These are phyloP conservation scores for Boletales sp. DNA, from an alignment of 768 basidiomycete genomes.

Conservation along the genomic window DNA sequence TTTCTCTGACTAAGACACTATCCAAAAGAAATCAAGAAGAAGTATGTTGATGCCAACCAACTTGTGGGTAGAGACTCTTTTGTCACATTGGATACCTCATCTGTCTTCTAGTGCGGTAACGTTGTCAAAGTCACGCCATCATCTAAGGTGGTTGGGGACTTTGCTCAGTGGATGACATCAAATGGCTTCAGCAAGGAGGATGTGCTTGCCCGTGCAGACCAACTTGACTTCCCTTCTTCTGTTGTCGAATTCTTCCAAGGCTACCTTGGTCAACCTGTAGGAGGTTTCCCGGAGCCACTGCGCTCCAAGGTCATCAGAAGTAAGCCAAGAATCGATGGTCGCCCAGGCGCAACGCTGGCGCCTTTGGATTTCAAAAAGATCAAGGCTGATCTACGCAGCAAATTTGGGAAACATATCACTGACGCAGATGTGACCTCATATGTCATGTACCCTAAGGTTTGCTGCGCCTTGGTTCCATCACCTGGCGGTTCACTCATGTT, in stretches of 20 bases:
- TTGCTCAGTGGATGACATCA: conserved; percentile 99
- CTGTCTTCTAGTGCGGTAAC: conserved; percentile 73
- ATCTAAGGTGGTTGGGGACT: conserved; percentile 98
- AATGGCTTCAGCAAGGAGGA: conserved; percentile 87
- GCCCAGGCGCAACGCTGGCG: conserved; percentile 84
- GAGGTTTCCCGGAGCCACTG: conserved; percentile 97
- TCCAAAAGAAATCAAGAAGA: conserved; percentile 85
- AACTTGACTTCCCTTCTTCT: conserved; percentile 95
- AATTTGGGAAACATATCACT: conserved; percentile 93
- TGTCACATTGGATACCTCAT: conserved; percentile 1
- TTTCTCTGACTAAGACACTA: conserved; percentile 1
- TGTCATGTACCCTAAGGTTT: conserved; percentile 97
- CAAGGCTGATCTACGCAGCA: conserved; percentile 87
- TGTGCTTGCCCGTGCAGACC: conserved; percentile 80
- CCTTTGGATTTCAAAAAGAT: conserved; percentile 96
- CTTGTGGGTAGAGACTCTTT: conserved; percentile 54
- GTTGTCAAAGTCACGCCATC: conserved; percentile 99
- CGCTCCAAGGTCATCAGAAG: conserved; percentile 89
- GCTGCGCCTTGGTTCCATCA: conserved; percentile 10
- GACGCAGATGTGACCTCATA: conserved; percentile 92
- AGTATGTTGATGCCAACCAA: conserved; percentile 97
- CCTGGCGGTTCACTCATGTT: conserved; percentile 6
- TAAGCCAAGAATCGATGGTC: conserved; percentile 89
- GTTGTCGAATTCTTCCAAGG: conserved; percentile 99
- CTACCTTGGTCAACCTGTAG: conserved; percentile 95